Conservation (phyloP, 148 eudicot genomes). For the Dianthus caryophyllus region DNA sequence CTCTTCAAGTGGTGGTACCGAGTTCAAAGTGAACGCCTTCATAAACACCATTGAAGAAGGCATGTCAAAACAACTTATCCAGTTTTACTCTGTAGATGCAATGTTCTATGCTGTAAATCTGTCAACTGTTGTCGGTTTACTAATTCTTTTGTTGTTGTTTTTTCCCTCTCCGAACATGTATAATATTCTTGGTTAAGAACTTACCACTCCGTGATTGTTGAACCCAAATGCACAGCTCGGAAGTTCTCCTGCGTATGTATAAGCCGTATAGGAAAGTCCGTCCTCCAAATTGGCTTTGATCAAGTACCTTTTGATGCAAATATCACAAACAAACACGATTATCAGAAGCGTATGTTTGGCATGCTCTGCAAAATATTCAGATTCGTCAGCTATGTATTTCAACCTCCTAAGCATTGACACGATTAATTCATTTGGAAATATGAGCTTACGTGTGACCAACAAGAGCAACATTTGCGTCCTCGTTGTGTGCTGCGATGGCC, state of each 20-base stretch:
- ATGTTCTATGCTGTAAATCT: neutral
- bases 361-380: neutral
- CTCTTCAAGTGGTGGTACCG: constrained; percentile 68
- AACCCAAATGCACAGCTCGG: constrained; percentile 96
- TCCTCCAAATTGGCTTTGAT: constrained; percentile 49
- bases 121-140: too few relatives aligned
- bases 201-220: constrained; percentile 76
- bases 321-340: neutral
- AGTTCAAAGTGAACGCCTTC: constrained; percentile 79
- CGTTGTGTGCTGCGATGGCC: constrained; percentile 83
- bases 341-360: neutral
- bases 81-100: neutral
- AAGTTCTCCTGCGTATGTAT: constrained; percentile 91
- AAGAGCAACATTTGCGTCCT: constrained; percentile 83
- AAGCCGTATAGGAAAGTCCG: constrained; percentile 69
- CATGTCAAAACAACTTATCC: constrained; percentile 3
- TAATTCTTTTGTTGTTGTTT: neutral
- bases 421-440: neutral
- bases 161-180: neutral
- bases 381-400: neutral
- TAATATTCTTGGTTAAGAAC: constrained; percentile 5
- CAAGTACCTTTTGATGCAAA: constrained; percentile 50
- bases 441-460: constrained; percentile 71
- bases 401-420: neutral
- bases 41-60: constrained; percentile 8